phyloP scores from a whole-genome alignment of 805 yeast genomes.

The Schwanniomyces sp. region DNA sequence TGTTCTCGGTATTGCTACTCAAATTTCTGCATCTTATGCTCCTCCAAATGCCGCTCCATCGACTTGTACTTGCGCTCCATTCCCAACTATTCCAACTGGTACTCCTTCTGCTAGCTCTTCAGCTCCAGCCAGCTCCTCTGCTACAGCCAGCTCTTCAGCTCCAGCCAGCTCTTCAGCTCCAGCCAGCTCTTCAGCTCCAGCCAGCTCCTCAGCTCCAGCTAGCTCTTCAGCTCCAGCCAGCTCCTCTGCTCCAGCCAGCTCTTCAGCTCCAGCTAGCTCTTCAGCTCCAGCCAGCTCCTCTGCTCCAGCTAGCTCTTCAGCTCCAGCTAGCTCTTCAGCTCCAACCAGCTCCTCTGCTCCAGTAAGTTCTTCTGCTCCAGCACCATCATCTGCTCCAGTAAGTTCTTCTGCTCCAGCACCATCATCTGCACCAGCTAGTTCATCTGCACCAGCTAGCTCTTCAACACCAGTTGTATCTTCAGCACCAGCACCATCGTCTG shows the following conservation, averaged over 20 bases:
- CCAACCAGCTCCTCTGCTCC: conserved; percentile 7
- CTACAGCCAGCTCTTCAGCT: background rate
- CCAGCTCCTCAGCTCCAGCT: background rate
- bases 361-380: conserved; percentile 5
- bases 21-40: background rate
- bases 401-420: background rate
- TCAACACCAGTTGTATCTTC: background rate
- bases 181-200: background rate
- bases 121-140: background rate
- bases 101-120: background rate
- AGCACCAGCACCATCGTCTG: conserved; percentile 3
- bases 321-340: no score
- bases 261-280: no score
- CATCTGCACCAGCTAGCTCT: conserved; percentile 1
- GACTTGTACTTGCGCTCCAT: conserved; percentile 2
- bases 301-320: conserved; percentile 12
- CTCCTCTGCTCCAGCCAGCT: conserved; percentile 19
- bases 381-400: conserved; percentile 11
- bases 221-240: conserved; percentile 10
- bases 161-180: background rate
- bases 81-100: conserved; percentile 2
- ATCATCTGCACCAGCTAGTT: background rate
- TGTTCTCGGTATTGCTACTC: background rate
- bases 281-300: no score
- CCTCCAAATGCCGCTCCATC: conserved; percentile 2